phyloP scores from a whole-genome alignment of 139 green algal genomes.

The Closterium sp. region DNA sequence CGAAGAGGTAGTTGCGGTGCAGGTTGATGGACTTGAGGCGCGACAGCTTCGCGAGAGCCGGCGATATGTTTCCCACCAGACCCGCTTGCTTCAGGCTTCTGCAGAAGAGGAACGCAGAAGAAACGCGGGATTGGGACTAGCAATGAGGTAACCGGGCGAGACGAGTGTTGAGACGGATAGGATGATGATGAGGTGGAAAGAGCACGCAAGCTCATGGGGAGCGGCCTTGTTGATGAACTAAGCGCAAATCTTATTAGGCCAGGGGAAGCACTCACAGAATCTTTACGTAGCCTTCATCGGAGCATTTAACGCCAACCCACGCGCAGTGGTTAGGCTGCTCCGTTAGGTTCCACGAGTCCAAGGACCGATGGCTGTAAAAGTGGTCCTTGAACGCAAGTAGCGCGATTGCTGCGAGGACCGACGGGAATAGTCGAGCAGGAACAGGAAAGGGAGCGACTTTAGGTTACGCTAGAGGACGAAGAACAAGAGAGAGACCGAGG shows the following conservation, averaged over 20 bases:
- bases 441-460: neutral
- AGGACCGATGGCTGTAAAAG: neutral
- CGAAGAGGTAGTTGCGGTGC: neutral
- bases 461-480: neutral
- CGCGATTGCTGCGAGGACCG: neutral
- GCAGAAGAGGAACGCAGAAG: neutral
- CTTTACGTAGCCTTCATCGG: neutral
- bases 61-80: neutral
- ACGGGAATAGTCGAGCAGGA: neutral
- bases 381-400: neutral
- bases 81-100: neutral
- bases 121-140: neutral
- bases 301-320: neutral
- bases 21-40: neutral
- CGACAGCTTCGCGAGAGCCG: neutral
- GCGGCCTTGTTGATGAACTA: neutral
- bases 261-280: neutral
- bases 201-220: neutral
- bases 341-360: neutral
- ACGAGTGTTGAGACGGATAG: neutral
- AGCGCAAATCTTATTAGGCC: neutral
- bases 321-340: neutral
- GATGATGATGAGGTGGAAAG: neutral
- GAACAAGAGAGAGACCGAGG: neutral
- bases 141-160: neutral